Evolutionary conservation across 768 basidiomycete species (phyloP).

Genomic region (Tricholoma sp.): DNA sequence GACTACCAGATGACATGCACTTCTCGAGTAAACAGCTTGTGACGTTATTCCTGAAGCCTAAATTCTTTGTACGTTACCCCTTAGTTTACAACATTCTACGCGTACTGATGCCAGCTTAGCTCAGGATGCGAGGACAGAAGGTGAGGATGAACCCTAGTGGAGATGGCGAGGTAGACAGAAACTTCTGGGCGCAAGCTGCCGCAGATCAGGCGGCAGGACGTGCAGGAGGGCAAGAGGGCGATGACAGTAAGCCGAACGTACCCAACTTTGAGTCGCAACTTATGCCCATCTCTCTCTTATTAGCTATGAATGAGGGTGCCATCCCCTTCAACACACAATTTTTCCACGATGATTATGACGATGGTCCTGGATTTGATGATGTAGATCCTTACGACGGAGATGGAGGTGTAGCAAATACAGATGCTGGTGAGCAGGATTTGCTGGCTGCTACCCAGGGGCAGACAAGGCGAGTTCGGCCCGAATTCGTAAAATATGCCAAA

Average conservation of each 20-base stretch:
- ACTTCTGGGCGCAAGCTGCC: constrained; percentile 96
- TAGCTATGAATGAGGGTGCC: constrained; percentile 36
- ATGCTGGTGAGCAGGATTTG: constrained; percentile 81
- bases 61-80: constrained; percentile 70
- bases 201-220: constrained; percentile 72
- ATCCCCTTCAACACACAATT: constrained; percentile 94
- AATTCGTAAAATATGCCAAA: constrained; percentile 91
- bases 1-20: constrained; percentile 95
- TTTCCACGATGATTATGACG: constrained; percentile 90
- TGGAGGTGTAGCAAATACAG: constrained; percentile 39
- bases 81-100: neutral
- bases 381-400: constrained; percentile 41
- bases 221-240: constrained; percentile 41
- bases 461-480: constrained; percentile 76
- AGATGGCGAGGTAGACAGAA: constrained; percentile 90
- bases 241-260: constrained; percentile 49
- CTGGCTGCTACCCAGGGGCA: constrained; percentile 75
- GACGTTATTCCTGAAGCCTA: constrained; percentile 92
- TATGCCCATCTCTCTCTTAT: neutral
- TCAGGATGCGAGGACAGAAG: constrained; percentile 82
- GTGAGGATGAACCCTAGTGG: constrained; percentile 52
- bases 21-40: constrained; percentile 89
- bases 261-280: neutral
- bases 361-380: constrained; percentile 70
- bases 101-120: constrained; percentile 36